Base-by-base conservation (phyloP, 257 asterid species). In the Marsdenia floribunda region DNA sequence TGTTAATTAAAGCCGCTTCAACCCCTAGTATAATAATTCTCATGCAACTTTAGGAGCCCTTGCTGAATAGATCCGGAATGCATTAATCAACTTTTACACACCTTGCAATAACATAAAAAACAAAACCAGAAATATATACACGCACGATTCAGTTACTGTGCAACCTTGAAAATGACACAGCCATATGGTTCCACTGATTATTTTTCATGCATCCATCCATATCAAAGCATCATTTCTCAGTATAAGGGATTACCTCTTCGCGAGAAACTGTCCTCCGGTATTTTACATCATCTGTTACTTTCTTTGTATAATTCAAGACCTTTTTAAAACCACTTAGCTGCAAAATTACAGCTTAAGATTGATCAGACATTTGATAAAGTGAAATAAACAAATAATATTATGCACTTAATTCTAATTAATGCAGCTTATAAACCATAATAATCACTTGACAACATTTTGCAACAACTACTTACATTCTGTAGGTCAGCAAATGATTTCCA, bases 311-410 rank as follows among this genome's bases (percentile, higher is more conserved):
- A 84, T 95, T 95, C 84, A 95, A 77, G 75, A 95, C 99, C 94
- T 95, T 95, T 88, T 95, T 95, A 85, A 89, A 95, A 73, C 99
- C 99, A 88, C 97, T 95, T 80, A 92, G 98, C 99, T 95, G 96
- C 83, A 84, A 79, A 84, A 80, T 73, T 72, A 86, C 75, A 78
- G 57, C 68, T 71, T 57, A 72, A 86, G 64, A 73, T 58, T 65
- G 61, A 79, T 82, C 73, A 73, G 72, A 63, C 75, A 52, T 37
- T 44, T 12, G 68, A 63, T 52, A 29, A 76, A 75, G 55, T 15
- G 37, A 3, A 24, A 60, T 24, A 63, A 54, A 72, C 38, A 40
- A 60, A 68, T 12, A 46, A 66, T 53, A 49, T 44, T 72, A 72
- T 40, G 64, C 49, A 73, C 59, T 57, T 47, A 63, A 68, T 42